Base-by-base conservation (phyloP, 805 yeast genomes). In the Saccharomycopsis fibuligera region DNA sequence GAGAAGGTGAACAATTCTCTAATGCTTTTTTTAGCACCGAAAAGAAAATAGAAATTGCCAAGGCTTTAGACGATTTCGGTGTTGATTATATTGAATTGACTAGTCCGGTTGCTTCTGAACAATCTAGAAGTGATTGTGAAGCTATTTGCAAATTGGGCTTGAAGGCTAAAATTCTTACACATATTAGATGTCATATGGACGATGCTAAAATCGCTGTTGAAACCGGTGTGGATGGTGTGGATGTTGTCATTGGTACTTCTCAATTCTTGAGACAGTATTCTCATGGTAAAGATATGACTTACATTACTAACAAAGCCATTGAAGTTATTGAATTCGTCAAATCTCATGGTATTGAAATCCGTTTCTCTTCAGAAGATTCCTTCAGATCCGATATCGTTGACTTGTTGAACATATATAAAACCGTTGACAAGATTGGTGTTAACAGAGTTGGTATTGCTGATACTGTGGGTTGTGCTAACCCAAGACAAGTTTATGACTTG, bases 1-100 rank as follows among this genome's bases (percentile, higher is more conserved):
- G 99, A 73, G 99, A 91, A 71, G 99, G 99, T 67, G 99, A 91
- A 70, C 99, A 91, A 69, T 91, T 91, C 64, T 97, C 98, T 62
- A 91, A 91, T 63, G 96, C 99, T 3, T 93, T 91, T 69, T 91
- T 91, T 74, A 72, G 81, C 59, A 86, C 96, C 17, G 98, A 87
- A 65, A 91, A 86, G 74, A 91, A 91, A 73, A 88, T 91, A 57
- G 96, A 90, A 69, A 91, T 91, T 56, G 99, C 99, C 60, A 89
- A 81, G 73, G 98, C 98, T 3, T 73, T 91, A 51, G 97, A 91
- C 68, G 97, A 90, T 61, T 91, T 91, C 62, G 99, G 99, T 59
- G 99, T 90, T 44, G 99, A 91, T 70, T 91, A 93, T 73, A 93
- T 91, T 57, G 99, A 91, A 71, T 75, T 91, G 65, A 91, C 99